Percentiles rank a stretch among this genome's conserved stretches.
Evolutionary conservation across 1,139 yeast species (phyloP).

Genomic region (Kodamaea ohmeri): DNA sequence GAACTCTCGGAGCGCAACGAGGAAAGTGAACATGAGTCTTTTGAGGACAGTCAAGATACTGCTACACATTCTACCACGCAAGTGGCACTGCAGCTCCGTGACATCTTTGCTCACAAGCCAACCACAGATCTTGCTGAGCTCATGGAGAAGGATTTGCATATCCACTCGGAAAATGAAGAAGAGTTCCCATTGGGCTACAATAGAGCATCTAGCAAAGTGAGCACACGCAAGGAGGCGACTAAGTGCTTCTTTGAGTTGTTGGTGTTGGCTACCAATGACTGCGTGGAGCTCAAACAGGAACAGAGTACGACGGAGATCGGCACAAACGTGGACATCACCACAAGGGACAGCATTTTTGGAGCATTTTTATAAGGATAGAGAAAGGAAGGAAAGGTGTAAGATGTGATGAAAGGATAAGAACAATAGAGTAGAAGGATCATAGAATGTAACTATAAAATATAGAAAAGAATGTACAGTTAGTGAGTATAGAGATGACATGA

Average conservation of each 20-base stretch:
- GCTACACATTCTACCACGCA: constrained; percentile 49
- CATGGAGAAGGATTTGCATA: constrained; percentile 36
- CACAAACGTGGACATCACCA: constrained; percentile 54
- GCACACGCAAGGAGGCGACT: constrained; percentile 60
- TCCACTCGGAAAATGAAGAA: constrained; percentile 14
- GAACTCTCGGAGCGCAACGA: constrained; percentile 8
- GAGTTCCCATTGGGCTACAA: constrained; percentile 31
- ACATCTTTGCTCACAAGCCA: constrained; percentile 24
- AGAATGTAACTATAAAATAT: too few species aligned
- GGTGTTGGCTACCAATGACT: constrained; percentile 78
- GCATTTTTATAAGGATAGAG: constrained; percentile 36
- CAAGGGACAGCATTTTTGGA: constrained; percentile 49
- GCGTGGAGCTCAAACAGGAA: constrained; percentile 61
- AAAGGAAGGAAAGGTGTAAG: too few species aligned
- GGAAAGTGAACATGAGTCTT: constrained; percentile 14
- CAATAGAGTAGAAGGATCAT: too few species aligned
- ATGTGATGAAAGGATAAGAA: too few species aligned
- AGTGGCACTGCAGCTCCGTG: constrained; percentile 52
- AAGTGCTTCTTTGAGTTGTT: constrained; percentile 79
- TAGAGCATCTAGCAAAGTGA: constrained; percentile 21
- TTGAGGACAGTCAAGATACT: constrained; percentile 16
- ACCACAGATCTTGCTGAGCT: constrained; percentile 39
- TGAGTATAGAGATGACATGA: too few species aligned
- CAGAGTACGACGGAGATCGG: constrained; percentile 41
- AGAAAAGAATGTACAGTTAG: too few species aligned